Conservation (phyloP, 768 basidiomycete species). For the Russula brevipes region DNA sequence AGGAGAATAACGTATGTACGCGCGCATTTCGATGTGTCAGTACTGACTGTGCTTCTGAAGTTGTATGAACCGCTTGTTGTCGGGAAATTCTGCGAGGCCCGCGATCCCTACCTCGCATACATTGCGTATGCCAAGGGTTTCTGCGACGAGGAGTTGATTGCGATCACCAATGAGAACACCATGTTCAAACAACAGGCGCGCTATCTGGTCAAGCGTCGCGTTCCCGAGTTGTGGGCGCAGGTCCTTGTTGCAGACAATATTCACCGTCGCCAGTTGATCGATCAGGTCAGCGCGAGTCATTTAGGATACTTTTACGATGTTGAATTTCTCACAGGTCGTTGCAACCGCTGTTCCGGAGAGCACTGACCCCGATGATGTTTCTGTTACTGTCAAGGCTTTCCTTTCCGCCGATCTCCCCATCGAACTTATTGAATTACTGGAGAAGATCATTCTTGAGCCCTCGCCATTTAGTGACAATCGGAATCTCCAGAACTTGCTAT, state of each 20-base stretch:
- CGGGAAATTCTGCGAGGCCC: constrained; percentile 98
- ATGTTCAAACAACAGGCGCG: constrained; percentile 99
- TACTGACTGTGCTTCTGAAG: constrained; percentile 37
- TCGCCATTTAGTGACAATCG: constrained; percentile 98
- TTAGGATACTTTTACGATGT: neutral
- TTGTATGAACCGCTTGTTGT: constrained; percentile 95
- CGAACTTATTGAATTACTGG: constrained; percentile 92
- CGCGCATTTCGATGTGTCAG: constrained; percentile 2
- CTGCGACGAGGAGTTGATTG: constrained; percentile 95
- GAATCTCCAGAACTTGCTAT: constrained; percentile 90
- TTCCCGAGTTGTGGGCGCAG: constrained; percentile 93
- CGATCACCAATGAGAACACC: constrained; percentile 96
- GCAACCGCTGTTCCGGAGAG: constrained; percentile 95
- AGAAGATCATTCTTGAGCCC: constrained; percentile 97
- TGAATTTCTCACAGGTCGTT: constrained; percentile 53
- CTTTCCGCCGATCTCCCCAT: constrained; percentile 93
- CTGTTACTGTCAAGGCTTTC: constrained; percentile 97
- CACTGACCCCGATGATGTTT: constrained; percentile 98
- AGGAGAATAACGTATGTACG: constrained; percentile 88
- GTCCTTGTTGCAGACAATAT: constrained; percentile 86
- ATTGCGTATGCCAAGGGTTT: constrained; percentile 99
- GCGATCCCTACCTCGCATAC: constrained; percentile 97
- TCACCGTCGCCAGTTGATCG: constrained; percentile 89
- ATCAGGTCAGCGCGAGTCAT: constrained; percentile 51
- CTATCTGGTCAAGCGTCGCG: constrained; percentile 94